These are phyloP conservation scores for Colletotrichum theobromicola DNA, from an alignment of 2,329 filamentous ascomycete species.

Conservation along the genomic window DNA sequence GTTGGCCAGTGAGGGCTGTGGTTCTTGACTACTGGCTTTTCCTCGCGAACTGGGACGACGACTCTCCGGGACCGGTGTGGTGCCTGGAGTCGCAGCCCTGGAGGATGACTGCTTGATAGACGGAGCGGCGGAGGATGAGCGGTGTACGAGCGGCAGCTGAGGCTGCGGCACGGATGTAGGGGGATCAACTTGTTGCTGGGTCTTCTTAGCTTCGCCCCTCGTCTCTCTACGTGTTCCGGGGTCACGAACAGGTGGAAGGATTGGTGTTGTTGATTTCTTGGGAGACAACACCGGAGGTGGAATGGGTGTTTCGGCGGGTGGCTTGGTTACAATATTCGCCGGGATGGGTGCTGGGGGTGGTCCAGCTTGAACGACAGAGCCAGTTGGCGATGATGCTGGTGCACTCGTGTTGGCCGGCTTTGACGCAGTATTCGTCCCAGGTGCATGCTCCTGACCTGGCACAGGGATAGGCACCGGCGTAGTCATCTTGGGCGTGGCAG, in stretches of 20 bases:
- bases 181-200: slow-evolving; percentile 32
- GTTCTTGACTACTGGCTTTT: slow-evolving; percentile 57
- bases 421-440: not conserved
- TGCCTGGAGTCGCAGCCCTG: slow-evolving; percentile 37
- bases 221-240: slow-evolving; percentile 47
- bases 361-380: not conserved
- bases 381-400: slow-evolving; percentile 15
- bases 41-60: slow-evolving; percentile 59
- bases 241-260: slow-evolving; percentile 38
- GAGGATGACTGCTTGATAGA: slow-evolving; percentile 35
- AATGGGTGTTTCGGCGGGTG: slow-evolving; percentile 46
- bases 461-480: slow-evolving; percentile 36
- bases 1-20: slow-evolving; percentile 50
- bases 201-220: slow-evolving; percentile 48
- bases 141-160: slow-evolving; percentile 22
- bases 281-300: slow-evolving; percentile 38
- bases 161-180: not conserved
- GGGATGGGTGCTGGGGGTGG: slow-evolving; percentile 35
- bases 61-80: slow-evolving; percentile 44
- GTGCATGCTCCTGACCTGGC: slow-evolving; percentile 17
- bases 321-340: slow-evolving; percentile 39
- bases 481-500: slow-evolving; percentile 29
- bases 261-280: slow-evolving; percentile 36
- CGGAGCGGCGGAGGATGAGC: slow-evolving; percentile 26
- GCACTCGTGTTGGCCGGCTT: slow-evolving; percentile 9